These are phyloP conservation scores for Prunus yedoensis DNA, from an alignment of 331 rosid genomes.

Conservation along the genomic window DNA sequence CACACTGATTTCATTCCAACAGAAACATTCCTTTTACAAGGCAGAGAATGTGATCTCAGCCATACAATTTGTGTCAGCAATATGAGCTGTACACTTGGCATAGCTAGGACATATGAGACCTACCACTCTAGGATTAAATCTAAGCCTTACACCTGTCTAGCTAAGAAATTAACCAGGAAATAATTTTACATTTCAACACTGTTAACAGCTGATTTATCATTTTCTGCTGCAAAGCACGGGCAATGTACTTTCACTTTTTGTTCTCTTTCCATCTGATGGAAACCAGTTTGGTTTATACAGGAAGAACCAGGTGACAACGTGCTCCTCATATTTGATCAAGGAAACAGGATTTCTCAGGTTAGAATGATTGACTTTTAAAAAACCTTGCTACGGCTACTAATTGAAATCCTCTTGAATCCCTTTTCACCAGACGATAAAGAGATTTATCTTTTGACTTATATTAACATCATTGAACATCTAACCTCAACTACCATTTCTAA, in stretches of 20 bases:
- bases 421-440: background rate
- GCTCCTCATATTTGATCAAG: constrained; percentile 93
- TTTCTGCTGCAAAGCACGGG: background rate
- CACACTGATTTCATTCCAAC: too few relatives aligned
- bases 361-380: constrained; percentile 17
- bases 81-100: too few relatives aligned
- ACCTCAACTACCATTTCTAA: background rate
- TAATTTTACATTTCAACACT: too few relatives aligned
- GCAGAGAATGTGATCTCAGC: too few relatives aligned
- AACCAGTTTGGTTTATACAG: constrained; percentile 36
- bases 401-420: background rate
- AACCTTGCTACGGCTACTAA: background rate
- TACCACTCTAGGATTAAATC: too few relatives aligned
- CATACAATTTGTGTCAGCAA: too few relatives aligned
- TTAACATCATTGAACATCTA: background rate
- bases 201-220: too few relatives aligned
- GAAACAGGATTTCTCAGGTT: constrained; percentile 96
- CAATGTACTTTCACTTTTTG: background rate
- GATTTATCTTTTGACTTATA: background rate
- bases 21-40: too few relatives aligned
- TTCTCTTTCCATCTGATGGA: background rate
- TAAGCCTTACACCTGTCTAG: too few relatives aligned
- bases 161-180: too few relatives aligned
- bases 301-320: constrained; percentile 97
- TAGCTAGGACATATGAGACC: too few relatives aligned